These are phyloP conservation scores for Astrocystis sublimbata DNA, from an alignment of 495 filamentous ascomycete genomes.

Conservation along the genomic window DNA sequence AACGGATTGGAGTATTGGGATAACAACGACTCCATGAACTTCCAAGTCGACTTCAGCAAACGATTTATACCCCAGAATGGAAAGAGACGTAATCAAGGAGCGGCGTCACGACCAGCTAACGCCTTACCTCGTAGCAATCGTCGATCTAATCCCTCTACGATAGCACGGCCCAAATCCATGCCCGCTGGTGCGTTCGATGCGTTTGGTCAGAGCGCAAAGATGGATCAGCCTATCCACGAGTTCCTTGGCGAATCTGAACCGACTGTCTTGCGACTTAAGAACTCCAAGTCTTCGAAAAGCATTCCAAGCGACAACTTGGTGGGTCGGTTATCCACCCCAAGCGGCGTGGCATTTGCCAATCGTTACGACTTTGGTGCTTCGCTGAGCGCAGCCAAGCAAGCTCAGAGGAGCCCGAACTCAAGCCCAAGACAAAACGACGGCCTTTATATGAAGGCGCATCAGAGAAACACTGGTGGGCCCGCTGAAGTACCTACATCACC, in stretches of 20 bases:
- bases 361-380: slow-evolving; percentile 94
- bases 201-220: slow-evolving; percentile 60
- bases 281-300: slow-evolving; percentile 46
- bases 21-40: slow-evolving; percentile 84
- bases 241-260: slow-evolving; percentile 54
- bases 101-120: slow-evolving; percentile 55
- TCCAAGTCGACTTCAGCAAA: slow-evolving; percentile 88
- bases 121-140: slow-evolving; percentile 76
- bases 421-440: slow-evolving; percentile 35
- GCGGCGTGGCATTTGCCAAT: slow-evolving; percentile 79
- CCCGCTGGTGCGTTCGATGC: slow-evolving; percentile 64
- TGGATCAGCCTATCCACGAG: slow-evolving; percentile 56
- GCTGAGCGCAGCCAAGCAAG: slow-evolving; percentile 77
- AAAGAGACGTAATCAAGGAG: slow-evolving; percentile 51
- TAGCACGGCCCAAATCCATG: slow-evolving; percentile 61
- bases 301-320: slow-evolving; percentile 52
- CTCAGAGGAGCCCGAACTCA: slow-evolving; percentile 41
- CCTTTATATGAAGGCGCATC: slow-evolving; percentile 52
- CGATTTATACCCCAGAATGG: slow-evolving; percentile 61
- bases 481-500: slow-evolving; percentile 25
- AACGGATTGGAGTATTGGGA: slow-evolving; percentile 92
- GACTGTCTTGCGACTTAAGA: slow-evolving; percentile 51
- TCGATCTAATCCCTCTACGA: slow-evolving; percentile 48
- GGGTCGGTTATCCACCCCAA: slow-evolving; percentile 53
- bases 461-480: slow-evolving; percentile 31